Evolutionary conservation across 2,329 filamentous ascomycete species (phyloP).

Genomic region (Ampelomyces quisqualis): DNA sequence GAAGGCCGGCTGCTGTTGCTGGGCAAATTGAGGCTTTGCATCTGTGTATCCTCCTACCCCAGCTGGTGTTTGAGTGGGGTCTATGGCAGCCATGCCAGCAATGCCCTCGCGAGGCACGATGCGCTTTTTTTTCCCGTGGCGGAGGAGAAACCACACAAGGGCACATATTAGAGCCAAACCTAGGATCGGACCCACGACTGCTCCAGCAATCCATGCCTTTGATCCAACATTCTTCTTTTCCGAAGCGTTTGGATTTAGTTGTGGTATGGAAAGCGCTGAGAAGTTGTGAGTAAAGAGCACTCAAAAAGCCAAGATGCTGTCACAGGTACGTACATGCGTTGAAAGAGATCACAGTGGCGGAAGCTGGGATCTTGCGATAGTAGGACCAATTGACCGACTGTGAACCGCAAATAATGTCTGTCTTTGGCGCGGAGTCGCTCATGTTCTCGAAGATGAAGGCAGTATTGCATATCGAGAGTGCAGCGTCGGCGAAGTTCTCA

Average conservation of each 20-base stretch:
- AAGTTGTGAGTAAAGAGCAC: constrained; percentile 1
- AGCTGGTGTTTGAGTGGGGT: constrained; percentile 14
- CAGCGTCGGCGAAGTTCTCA: constrained; percentile 24
- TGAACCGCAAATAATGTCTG: constrained; percentile 28
- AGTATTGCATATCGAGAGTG: constrained; percentile 27
- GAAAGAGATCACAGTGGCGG: constrained; percentile 11
- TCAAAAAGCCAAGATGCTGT: background rate
- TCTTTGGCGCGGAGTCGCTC: constrained; percentile 20
- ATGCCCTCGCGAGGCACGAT: constrained; percentile 9
- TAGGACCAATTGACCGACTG: constrained; percentile 26
- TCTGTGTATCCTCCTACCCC: constrained; percentile 20
- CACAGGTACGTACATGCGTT: background rate
- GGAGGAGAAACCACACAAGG: constrained; percentile 19
- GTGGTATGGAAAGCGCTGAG: constrained; percentile 1
- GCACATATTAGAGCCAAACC: constrained; percentile 24
- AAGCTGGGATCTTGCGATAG: constrained; percentile 20
- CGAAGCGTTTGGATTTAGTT: background rate
- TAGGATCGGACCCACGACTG: constrained; percentile 26
- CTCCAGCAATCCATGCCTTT: constrained; percentile 37
- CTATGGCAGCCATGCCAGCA: constrained; percentile 10
- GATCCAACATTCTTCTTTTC: background rate
- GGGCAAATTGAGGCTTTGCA: constrained; percentile 15
- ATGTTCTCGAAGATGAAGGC: constrained; percentile 28
- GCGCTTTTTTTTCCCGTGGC: constrained; percentile 20
- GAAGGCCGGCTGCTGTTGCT: constrained; percentile 9